Evolutionary conservation across 805 yeast species (phyloP).

Genomic region (Nakazawaea wyomingensis): DNA sequence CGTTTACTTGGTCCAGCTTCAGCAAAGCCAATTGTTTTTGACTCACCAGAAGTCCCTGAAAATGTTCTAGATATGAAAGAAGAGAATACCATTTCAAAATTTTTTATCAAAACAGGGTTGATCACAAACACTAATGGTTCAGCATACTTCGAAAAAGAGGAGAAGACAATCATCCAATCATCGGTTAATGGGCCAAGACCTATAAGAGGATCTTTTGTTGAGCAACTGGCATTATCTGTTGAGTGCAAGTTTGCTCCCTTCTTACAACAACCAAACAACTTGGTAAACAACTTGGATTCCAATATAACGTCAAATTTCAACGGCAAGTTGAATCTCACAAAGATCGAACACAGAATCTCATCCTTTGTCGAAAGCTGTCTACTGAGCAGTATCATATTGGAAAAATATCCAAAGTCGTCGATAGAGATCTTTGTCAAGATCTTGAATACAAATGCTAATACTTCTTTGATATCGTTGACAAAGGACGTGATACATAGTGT

Average conservation of each 20-base stretch:
- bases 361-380: conserved; percentile 31
- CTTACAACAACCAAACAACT: conserved; percentile 34
- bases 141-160: conserved; percentile 63
- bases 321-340: conserved; percentile 31
- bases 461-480: conserved; percentile 22
- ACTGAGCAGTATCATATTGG: conserved; percentile 45
- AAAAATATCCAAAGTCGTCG: conserved; percentile 84
- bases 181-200: conserved; percentile 90
- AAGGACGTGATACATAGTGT: conserved; percentile 49
- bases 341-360: conserved; percentile 42
- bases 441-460: conserved; percentile 37
- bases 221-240: conserved; percentile 62
- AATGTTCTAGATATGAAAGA: too few species aligned
- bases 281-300: conserved; percentile 9
- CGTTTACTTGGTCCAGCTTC: conserved; percentile 79
- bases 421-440: conserved; percentile 74
- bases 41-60: conserved; percentile 18
- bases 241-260: conserved; percentile 51
- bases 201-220: conserved; percentile 63
- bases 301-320: conserved; percentile 16
- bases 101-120: conserved; percentile 60
- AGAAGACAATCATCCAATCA: conserved; percentile 55
- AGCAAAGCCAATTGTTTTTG: conserved; percentile 48
- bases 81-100: conserved; percentile 29
- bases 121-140: conserved; percentile 78